Conservation (phyloP, 1,284 basidiomycete species). For the Fomitiporia mediterranea region DNA sequence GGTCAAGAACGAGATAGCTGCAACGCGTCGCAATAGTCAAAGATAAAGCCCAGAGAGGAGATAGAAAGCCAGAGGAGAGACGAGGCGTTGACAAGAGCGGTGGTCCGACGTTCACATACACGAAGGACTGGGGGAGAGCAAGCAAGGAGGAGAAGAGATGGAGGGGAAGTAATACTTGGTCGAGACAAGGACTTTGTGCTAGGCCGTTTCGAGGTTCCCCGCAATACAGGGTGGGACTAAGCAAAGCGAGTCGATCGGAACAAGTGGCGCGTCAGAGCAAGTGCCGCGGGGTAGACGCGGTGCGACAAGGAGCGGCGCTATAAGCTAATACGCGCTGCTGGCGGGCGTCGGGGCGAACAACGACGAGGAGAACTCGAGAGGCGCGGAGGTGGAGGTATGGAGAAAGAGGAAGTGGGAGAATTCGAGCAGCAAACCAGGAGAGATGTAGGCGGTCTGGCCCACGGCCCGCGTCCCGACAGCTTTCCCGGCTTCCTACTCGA, state of each 20-base stretch:
- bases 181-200: not conserved
- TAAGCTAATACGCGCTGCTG: not conserved
- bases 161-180: not conserved
- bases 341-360: not conserved
- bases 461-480: constrained; percentile 1
- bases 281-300: not conserved
- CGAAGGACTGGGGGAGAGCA: not conserved
- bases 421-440: constrained; percentile 2
- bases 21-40: not conserved
- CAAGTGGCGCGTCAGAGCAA: constrained; percentile 1
- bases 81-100: constrained; percentile 52
- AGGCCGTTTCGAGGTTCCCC: not conserved
- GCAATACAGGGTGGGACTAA: not conserved
- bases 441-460: not conserved
- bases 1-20: too few species aligned
- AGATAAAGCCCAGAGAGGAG: constrained; percentile 12
- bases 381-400: constrained; percentile 4
- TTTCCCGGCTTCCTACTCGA: not conserved
- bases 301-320: not conserved
- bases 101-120: constrained; percentile 33
- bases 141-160: not conserved
- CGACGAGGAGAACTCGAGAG: not conserved
- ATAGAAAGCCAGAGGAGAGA: constrained; percentile 35
- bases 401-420: constrained; percentile 11
- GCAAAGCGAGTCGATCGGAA: constrained; percentile 3